phyloP scores from a whole-genome alignment of 352 stramenopile genomes.

The Pythium myriotylum region DNA sequence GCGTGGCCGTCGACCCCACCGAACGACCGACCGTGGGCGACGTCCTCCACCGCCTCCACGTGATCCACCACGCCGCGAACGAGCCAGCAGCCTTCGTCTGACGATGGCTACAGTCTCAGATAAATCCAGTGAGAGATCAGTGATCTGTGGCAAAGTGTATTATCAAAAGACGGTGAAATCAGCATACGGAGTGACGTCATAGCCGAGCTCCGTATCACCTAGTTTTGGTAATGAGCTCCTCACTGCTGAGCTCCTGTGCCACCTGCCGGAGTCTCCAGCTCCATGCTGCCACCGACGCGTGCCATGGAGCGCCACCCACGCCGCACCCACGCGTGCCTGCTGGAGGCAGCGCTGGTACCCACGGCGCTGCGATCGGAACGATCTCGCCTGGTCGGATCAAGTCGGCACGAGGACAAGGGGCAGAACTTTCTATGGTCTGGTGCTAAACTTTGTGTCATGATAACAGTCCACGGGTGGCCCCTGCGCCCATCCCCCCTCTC shows the following conservation, averaged over 20 bases:
- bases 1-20: conserved; percentile 5
- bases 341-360: too few species aligned
- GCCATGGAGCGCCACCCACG: too few species aligned
- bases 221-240: neutral
- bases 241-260: too few species aligned
- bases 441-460: neutral
- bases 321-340: too few species aligned
- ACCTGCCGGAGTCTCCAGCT: neutral
- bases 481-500: too few species aligned
- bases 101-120: neutral
- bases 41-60: conserved; percentile 6
- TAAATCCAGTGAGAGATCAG: neutral
- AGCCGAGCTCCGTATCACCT: neutral
- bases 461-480: too few species aligned
- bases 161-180: neutral
- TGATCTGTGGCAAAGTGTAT: too few species aligned
- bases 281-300: neutral
- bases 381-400: neutral
- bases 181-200: neutral
- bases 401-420: neutral
- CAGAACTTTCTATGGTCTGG: neutral
- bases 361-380: neutral
- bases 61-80: neutral
- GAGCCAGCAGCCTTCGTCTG: neutral
- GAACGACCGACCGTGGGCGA: conserved; percentile 9